phyloP scores from a whole-genome alignment of 2,329 filamentous ascomycete species.

The Leptographium wingfieldii region DNA sequence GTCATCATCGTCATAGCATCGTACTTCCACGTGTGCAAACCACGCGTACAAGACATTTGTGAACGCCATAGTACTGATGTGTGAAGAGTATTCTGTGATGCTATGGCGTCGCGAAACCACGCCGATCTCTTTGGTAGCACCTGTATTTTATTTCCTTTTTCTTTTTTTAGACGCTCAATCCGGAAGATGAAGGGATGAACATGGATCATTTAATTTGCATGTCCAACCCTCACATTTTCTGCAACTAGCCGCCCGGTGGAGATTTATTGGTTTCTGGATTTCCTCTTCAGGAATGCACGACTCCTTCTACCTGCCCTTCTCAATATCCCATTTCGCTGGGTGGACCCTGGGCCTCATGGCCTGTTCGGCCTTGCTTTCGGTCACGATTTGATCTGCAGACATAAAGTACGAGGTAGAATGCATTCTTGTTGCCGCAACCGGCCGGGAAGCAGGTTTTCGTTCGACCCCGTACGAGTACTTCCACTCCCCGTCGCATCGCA shows the following conservation, averaged over 20 bases:
- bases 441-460: too few relatives aligned
- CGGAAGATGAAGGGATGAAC: background rate
- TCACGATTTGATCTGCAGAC: too few relatives aligned
- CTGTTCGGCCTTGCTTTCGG: too few relatives aligned
- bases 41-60: too few relatives aligned
- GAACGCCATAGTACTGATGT: background rate
- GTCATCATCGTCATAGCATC: background rate
- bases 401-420: background rate
- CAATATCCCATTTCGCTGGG: background rate
- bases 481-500: background rate
- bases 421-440: background rate
- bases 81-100: too few relatives aligned
- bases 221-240: background rate
- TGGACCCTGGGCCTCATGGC: too few relatives aligned
- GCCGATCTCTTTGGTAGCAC: background rate
- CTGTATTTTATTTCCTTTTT: background rate
- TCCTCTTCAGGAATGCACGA: background rate
- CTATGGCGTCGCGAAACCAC: too few relatives aligned
- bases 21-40: background rate
- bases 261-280: slow-evolving; percentile 2
- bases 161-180: background rate
- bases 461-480: too few relatives aligned
- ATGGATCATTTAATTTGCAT: background rate
- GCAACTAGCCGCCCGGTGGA: slow-evolving; percentile 2
- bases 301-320: background rate